Percentiles rank a stretch among this genome's conserved stretches.
These are phyloP conservation scores for Teratosphaeria nubilosa DNA, from an alignment of 2,329 filamentous ascomycete genomes.

Conservation along the genomic window DNA sequence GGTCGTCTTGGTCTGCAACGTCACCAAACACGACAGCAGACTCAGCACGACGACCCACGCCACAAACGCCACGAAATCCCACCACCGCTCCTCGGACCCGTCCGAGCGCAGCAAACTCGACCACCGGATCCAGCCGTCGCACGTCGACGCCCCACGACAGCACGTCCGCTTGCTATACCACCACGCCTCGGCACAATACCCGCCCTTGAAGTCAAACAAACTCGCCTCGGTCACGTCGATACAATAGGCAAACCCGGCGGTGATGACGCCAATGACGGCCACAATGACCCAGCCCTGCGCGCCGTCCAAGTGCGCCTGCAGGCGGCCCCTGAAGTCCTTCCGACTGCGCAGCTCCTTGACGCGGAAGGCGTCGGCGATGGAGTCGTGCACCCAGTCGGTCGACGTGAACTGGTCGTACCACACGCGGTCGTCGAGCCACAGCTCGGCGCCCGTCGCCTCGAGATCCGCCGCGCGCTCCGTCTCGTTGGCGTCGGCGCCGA, in stretches of 20 bases:
- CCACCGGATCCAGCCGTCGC: slow-evolving; percentile 54
- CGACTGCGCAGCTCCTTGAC: slow-evolving; percentile 71
- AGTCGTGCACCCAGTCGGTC: slow-evolving; percentile 97
- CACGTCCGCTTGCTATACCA: slow-evolving; percentile 61
- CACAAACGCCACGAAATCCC: slow-evolving; percentile 70
- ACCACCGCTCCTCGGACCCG: slow-evolving; percentile 34
- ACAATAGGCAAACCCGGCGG: slow-evolving; percentile 75
- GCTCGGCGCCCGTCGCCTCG: slow-evolving; percentile 54
- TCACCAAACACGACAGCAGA: slow-evolving; percentile 63
- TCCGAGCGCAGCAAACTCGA: slow-evolving; percentile 48
- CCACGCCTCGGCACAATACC: slow-evolving; percentile 66
- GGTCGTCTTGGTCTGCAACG: slow-evolving; percentile 83
- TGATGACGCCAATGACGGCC: slow-evolving; percentile 76
- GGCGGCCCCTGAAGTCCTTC: slow-evolving; percentile 73
- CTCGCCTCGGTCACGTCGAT: slow-evolving; percentile 79
- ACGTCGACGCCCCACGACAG: slow-evolving; percentile 46
- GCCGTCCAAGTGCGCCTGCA: slow-evolving; percentile 69
- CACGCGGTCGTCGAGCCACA: slow-evolving; percentile 72
- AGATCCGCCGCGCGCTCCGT: slow-evolving; percentile 31
- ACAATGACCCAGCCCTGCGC: slow-evolving; percentile 92
- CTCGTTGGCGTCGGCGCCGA: slow-evolving; percentile 12
- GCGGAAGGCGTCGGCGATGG: slow-evolving; percentile 85
- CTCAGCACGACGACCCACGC: slow-evolving; percentile 61
- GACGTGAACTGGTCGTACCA: slow-evolving; percentile 99
- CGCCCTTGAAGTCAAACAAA: slow-evolving; percentile 84